Base-by-base conservation (phyloP, 192 early-diverging fungal genomes). In the Gonapodya prolifera region DNA sequence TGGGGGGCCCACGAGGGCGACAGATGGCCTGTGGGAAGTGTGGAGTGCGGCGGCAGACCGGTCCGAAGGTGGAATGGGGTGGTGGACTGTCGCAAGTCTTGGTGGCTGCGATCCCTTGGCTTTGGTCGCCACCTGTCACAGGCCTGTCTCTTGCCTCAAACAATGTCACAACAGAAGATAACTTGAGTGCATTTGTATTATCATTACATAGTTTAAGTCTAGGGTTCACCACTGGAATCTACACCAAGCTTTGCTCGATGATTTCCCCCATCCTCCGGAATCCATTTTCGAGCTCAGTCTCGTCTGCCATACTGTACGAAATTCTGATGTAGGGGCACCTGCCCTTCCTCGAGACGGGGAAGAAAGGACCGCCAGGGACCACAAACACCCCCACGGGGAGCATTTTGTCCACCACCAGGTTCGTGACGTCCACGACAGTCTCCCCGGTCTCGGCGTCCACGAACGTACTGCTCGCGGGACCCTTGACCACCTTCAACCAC, bases 221-320 rank as follows among this genome's bases (percentile, higher is more conserved):
- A n/a, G n/a, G n/a, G n/a, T n/a, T n/a, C n/a, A n/a, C n/a, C n/a
- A n/a, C n/a, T n/a, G n/a, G n/a, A n/a, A n/a, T 61, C 45, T 61
- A 61, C 45, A 61, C 8, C 8, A 61, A 8, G 23, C 71, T 73
- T 32, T 18, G 8, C 31, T 32, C 28, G 31, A 93, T 78, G 16
- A 88, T 82, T 73, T 84, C 84, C 13, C 86, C 89, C 16, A 93
- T 82, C 17, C 92, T 79, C 75, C 80, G 82, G 69, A 93, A 78
- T 0, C 84, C 92, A 28, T 83, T 82, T 35, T 90, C 90, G 83
- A 92, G 89, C 28, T 91, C 78, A 34, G 85, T 81, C 0, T 84
- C 77, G 2, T 87, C 75, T 2, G 91, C 91, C 75, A 85, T 90
- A 75, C 89, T 91, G 71, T 89, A 93, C 0, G 92, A 89, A 0